Conservation (phyloP, 2,329 filamentous ascomycete genomes). For the Penicillium sp. region DNA sequence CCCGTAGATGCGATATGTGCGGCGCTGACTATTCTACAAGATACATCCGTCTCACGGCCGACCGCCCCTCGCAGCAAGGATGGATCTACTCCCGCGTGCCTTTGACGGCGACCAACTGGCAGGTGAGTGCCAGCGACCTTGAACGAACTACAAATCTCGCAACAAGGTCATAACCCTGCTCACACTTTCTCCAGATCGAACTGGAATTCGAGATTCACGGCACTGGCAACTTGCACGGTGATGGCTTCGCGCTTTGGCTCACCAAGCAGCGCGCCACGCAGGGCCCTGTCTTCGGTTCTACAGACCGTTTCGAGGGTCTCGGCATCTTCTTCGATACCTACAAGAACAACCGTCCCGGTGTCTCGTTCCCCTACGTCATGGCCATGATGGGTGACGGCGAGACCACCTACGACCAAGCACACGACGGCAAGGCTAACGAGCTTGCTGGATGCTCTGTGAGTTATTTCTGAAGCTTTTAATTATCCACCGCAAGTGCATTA, state of each 20-base stretch:
- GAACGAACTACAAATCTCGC: not conserved
- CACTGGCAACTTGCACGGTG: conserved; percentile 84
- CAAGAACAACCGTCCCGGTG: conserved; percentile 97
- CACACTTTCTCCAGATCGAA: conserved; percentile 60
- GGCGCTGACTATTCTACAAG: conserved; percentile 43
- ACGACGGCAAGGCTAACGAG: conserved; percentile 91
- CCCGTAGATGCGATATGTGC: not conserved
- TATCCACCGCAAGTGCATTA: not conserved
- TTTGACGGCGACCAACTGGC: conserved; percentile 97
- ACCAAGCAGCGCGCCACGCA: conserved; percentile 82
- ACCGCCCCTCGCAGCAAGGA: conserved; percentile 84
- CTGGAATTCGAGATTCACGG: conserved; percentile 94
- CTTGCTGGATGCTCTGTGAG: conserved; percentile 84
- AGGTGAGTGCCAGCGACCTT: conserved; percentile 56
- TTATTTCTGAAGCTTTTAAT: not conserved
- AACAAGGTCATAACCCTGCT: not conserved
- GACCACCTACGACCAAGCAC: conserved; percentile 85
- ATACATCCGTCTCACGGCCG: conserved; percentile 89
- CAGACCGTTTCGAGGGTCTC: conserved; percentile 87
- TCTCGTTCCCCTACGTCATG: conserved; percentile 97
- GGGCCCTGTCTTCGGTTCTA: conserved; percentile 83
- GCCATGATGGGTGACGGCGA: conserved; percentile 94
- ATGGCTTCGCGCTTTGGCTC: conserved; percentile 97
- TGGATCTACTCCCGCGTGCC: conserved; percentile 94
- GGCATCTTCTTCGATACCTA: conserved; percentile 98